Evolutionary conservation across 257 asterid species (phyloP).

Genomic region (Przewalskia tangutica): DNA sequence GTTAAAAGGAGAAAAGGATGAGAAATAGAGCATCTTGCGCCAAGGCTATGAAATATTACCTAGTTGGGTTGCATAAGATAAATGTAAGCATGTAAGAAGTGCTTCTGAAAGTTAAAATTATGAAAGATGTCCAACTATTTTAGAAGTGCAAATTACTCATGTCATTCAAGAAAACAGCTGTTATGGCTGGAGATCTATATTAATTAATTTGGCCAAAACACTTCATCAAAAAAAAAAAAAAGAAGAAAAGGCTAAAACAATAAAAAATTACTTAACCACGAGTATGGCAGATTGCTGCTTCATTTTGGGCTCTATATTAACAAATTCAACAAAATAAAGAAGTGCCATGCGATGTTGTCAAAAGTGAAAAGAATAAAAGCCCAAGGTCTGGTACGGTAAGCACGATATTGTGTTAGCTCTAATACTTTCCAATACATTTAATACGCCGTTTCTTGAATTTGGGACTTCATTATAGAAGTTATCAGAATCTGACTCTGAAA

Average conservation of each 20-base stretch:
- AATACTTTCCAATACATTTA: neutral
- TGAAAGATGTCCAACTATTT: neutral
- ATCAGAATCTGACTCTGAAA: neutral
- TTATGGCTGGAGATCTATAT: neutral
- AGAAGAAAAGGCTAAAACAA: neutral
- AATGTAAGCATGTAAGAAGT: neutral
- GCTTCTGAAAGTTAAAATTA: neutral
- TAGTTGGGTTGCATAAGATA: neutral
- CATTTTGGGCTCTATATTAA: neutral
- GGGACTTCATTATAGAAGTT: neutral
- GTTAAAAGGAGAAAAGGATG: neutral
- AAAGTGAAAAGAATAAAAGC: neutral
- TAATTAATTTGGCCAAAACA: neutral
- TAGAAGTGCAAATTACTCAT: neutral
- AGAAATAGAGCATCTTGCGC: neutral
- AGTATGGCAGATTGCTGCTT: neutral
- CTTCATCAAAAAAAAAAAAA: neutral
- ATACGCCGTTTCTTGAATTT: neutral
- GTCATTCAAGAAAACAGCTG: neutral
- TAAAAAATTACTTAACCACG: neutral
- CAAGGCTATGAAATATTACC: neutral
- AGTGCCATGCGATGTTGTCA: neutral
- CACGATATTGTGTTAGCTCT: neutral
- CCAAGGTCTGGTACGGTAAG: neutral
- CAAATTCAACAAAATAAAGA: neutral